phyloP scores from a whole-genome alignment of 768 basidiomycete genomes.

The Suillus alpinus region DNA sequence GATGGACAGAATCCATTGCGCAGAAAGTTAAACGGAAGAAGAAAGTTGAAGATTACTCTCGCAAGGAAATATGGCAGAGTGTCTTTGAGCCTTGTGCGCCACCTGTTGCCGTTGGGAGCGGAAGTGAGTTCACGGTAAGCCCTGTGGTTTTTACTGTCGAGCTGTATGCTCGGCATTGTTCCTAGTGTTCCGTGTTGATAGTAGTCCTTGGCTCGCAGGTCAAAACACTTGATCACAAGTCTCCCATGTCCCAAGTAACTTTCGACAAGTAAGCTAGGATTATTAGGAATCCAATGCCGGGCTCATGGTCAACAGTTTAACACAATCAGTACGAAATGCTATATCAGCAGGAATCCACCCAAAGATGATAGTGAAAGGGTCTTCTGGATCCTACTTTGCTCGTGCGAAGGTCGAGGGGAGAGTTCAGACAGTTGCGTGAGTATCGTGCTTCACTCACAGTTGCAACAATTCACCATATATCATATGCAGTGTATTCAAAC shows the following conservation, averaged over 20 bases:
- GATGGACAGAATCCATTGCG: slow-evolving; percentile 86
- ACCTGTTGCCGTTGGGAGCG: slow-evolving; percentile 31
- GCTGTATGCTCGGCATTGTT: not conserved
- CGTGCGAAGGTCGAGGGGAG: slow-evolving; percentile 73
- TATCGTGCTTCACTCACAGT: slow-evolving; percentile 6
- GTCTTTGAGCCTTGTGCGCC: slow-evolving; percentile 68
- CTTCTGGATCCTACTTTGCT: slow-evolving; percentile 91
- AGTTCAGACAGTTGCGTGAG: slow-evolving; percentile 80
- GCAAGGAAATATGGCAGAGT: slow-evolving; percentile 75
- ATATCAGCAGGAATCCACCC: slow-evolving; percentile 81
- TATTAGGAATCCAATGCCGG: not conserved
- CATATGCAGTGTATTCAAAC: slow-evolving; percentile 75
- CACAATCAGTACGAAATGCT: slow-evolving; percentile 63
- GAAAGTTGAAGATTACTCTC: slow-evolving; percentile 60
- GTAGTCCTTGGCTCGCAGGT: slow-evolving; percentile 36
- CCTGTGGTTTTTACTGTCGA: not conserved
- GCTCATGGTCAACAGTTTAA: slow-evolving; percentile 41
- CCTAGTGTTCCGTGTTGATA: not conserved
- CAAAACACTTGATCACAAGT: slow-evolving; percentile 80
- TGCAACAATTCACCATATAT: not conserved
- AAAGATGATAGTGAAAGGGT: slow-evolving; percentile 88
- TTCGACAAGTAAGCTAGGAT: slow-evolving; percentile 59
- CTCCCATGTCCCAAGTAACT: slow-evolving; percentile 69
- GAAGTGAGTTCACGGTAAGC: slow-evolving; percentile 17
- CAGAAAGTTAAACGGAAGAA: slow-evolving; percentile 82